Percentiles rank a stretch among this genome's conserved stretches.
These are phyloP conservation scores for Sphagnum magellanicum DNA, from an alignment of 228 moss, liverwort and hornwort species.

Conservation along the genomic window DNA sequence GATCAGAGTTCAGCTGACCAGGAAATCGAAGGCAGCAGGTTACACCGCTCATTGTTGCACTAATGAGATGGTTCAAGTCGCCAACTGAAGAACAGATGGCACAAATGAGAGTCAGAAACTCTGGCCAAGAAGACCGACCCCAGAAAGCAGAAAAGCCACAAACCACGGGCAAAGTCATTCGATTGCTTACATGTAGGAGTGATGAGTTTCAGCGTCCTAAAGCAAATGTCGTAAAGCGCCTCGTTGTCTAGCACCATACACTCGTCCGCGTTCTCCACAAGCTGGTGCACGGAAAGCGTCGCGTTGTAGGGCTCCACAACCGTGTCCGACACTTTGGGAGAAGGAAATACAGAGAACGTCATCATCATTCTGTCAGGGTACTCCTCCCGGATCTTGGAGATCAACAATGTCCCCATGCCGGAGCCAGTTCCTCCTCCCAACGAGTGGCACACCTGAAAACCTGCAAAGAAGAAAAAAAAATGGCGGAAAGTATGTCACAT, in stretches of 20 bases:
- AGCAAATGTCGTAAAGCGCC: slow-evolving; percentile 32
- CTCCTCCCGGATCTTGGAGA: slow-evolving; percentile 12
- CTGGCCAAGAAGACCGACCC: background rate
- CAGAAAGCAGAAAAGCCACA: background rate
- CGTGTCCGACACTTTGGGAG: slow-evolving; percentile 8
- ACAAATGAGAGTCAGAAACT: background rate
- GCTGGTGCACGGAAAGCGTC: slow-evolving; percentile 34
- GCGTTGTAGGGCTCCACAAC: slow-evolving; percentile 38
- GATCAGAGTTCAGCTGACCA: slow-evolving; percentile 36
- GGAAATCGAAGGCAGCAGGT: slow-evolving; percentile 23
- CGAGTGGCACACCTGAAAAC: slow-evolving; percentile 27
- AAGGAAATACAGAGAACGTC: slow-evolving; percentile 11
- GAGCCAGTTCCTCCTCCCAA: slow-evolving; percentile 12
- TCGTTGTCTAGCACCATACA: slow-evolving; percentile 12
- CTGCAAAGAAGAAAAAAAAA: slow-evolving; percentile 1
- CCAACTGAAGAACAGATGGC: slow-evolving; percentile 1
- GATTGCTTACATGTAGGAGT: slow-evolving; percentile 5
- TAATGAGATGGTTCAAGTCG: slow-evolving; percentile 9
- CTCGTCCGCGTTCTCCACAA: slow-evolving; percentile 31
- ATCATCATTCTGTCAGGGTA: slow-evolving; percentile 14
- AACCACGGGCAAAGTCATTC: background rate
- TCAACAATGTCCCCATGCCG: slow-evolving; percentile 12
- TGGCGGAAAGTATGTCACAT: background rate
- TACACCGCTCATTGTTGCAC: slow-evolving; percentile 9
- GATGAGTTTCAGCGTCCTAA: slow-evolving; percentile 11